Base-by-base conservation (phyloP, 2,329 filamentous ascomycete genomes). In the Neonectria ditissima region DNA sequence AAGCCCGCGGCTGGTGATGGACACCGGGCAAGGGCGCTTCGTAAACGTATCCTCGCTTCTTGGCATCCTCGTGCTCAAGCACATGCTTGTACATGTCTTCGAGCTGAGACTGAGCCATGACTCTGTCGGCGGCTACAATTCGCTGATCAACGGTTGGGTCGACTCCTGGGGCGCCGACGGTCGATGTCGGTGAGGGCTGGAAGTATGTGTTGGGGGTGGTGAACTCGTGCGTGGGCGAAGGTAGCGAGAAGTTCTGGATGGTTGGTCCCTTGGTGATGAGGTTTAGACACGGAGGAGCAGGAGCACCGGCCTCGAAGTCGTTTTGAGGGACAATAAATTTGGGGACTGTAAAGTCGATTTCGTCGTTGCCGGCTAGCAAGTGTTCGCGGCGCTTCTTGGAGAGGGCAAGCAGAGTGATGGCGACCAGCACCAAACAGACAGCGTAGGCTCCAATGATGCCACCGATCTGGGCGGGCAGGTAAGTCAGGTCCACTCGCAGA, bases 21-120 rank as follows among this genome's bases (percentile, higher is more conserved):
- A 77, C 70, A 7, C 67, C 65, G 4, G 80, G 70, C 32, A 78
- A 63, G 10, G 83, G 81, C 22, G 77, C 59, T 22, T 84, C 81
- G 47, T 87, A 80, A 18, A 78, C 77, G 44, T 86, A 74, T 32
- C 88, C 88, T 51, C 82, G 83, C 68, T 84, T 81, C 76, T 89
- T 90, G 55, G 87, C 87, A 62, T 86, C 87, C 74, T 97, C 94
- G 72, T 97, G 92, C 77, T 94, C 93, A 89, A 97, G 91, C 67
- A 97, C 94, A 70, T 94, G 91, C 65, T 90, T 93, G 80, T 97
- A 98, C 77, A 98, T 89, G 72, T 92, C 89, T 78, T 97, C 94
- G 78, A 97, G 89, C 77, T 97, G 92, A 68, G 90, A 85, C 78
- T 96, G 90, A 67, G 92, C 89, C 81, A 91, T 90, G 74, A 86